These are phyloP conservation scores for Glycine latifolia DNA, from an alignment of 306 rosid genomes.

Conservation along the genomic window DNA sequence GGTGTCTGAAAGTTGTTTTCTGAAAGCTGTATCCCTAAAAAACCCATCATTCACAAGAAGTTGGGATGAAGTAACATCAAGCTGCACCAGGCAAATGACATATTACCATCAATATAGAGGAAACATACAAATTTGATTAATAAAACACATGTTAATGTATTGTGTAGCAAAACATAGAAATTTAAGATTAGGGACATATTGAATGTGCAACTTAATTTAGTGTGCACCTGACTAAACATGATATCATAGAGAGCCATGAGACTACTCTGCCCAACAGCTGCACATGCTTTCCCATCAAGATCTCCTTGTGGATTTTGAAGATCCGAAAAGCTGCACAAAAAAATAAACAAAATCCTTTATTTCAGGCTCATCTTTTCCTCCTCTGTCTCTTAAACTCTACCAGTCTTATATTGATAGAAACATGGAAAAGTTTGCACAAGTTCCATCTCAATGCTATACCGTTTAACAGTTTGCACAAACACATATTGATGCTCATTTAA, in stretches of 20 bases:
- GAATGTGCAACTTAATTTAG: no score
- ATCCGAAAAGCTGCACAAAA: constrained; percentile 75
- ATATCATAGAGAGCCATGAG: constrained; percentile 97
- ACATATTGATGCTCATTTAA: neutral
- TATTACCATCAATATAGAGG: constrained; percentile 38
- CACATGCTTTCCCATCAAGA: constrained; percentile 91
- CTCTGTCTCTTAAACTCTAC: constrained; percentile 13
- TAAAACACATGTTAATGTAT: constrained; percentile 14
- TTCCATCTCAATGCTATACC: neutral
- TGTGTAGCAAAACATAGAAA: neutral
- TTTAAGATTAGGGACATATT: constrained; percentile 12
- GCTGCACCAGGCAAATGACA: constrained; percentile 60
- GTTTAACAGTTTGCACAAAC: neutral
- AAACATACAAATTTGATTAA: neutral
- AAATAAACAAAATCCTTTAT: neutral
- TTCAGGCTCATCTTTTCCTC: constrained; percentile 12
- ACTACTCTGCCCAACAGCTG: constrained; percentile 93
- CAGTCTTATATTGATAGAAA: neutral
- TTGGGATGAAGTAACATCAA: constrained; percentile 92
- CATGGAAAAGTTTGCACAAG: constrained; percentile 5
- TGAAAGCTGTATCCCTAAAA: constrained; percentile 70
- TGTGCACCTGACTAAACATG: constrained; percentile 82
- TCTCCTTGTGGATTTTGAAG: constrained; percentile 77
- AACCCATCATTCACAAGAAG: constrained; percentile 89
- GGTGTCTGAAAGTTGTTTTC: constrained; percentile 81